Percentiles rank a stretch among this genome's conserved stretches.
These are phyloP conservation scores for Micromonas commoda DNA, from an alignment of 139 green algal genomes.

Conservation along the genomic window DNA sequence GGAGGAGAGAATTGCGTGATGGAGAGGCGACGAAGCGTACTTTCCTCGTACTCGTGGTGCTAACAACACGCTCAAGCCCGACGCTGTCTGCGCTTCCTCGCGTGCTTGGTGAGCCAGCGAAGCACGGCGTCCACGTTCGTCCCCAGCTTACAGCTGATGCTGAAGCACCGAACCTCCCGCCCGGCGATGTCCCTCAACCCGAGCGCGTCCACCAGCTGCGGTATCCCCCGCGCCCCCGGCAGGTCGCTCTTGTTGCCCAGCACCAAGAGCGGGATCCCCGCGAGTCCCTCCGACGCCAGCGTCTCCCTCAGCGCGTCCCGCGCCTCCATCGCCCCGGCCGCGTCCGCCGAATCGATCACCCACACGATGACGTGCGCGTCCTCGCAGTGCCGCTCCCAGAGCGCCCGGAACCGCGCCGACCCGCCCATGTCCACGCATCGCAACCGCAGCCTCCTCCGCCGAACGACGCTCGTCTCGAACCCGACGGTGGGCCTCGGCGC, in stretches of 20 bases:
- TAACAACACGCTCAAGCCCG: too few species aligned
- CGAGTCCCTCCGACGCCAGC: conserved; percentile 42
- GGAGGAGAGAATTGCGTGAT: too few species aligned
- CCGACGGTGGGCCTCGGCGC: conserved; percentile 95
- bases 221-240: conserved; percentile 58
- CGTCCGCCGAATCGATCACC: conserved; percentile 80
- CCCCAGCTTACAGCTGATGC: conserved; percentile 87
- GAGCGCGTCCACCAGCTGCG: conserved; percentile 70
- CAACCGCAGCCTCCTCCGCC: too few species aligned
- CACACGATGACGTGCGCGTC: conserved; percentile 93
- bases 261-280: conserved; percentile 87
- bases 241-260: conserved; percentile 98
- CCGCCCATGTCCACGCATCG: too few species aligned
- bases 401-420: conserved; percentile 85
- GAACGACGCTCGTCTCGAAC: too few species aligned
- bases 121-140: conserved; percentile 91
- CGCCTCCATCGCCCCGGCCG: conserved; percentile 62
- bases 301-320: conserved; percentile 55
- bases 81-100: too few species aligned
- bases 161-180: conserved; percentile 85
- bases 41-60: too few species aligned
- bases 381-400: conserved; percentile 98
- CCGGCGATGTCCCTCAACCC: conserved; percentile 54
- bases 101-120: conserved; percentile 70
- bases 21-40: too few species aligned